Percentiles rank a stretch among this genome's conserved stretches.
These are phyloP conservation scores for Camelina neglecta DNA, from an alignment of 345 rosid genomes.

Conservation along the genomic window DNA sequence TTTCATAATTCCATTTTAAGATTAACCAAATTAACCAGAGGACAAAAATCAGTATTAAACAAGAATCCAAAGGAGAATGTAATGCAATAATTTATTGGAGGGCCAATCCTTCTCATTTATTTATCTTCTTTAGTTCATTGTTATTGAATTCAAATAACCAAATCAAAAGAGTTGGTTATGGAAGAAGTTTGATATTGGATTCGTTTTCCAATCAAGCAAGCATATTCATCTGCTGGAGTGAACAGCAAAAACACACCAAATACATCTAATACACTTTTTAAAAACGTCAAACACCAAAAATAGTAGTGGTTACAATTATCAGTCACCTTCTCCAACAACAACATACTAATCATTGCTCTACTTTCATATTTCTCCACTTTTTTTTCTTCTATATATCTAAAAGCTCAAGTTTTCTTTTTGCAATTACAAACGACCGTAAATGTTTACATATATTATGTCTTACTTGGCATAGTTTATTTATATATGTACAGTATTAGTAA, in stretches of 20 bases:
- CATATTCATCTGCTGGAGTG: neutral
- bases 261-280: neutral
- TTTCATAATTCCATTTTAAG: conserved; percentile 16
- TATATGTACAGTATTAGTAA: neutral
- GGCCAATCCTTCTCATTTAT: neutral
- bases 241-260: conserved; percentile 1
- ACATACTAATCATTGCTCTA: neutral
- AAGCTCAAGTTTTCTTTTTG: neutral
- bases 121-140: conserved; percentile 6
- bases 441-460: neutral
- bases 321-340: conserved; percentile 8
- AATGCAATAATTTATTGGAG: conserved; percentile 11
- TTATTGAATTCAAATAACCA: neutral
- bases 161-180: neutral
- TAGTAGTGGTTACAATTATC: conserved; percentile 8
- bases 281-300: conserved; percentile 15
- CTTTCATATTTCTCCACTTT: neutral
- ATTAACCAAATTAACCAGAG: conserved; percentile 3
- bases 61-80: conserved; percentile 40
- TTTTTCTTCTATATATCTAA: too few relatives aligned
- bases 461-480: too few relatives aligned
- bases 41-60: conserved; percentile 25
- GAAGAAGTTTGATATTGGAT: conserved; percentile 7
- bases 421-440: neutral
- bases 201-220: neutral